A percentile compares a stretch with the other conserved stretches of the same genome.
Conservation (phyloP, 805 yeast genomes). For the Nematodospora valgi region DNA sequence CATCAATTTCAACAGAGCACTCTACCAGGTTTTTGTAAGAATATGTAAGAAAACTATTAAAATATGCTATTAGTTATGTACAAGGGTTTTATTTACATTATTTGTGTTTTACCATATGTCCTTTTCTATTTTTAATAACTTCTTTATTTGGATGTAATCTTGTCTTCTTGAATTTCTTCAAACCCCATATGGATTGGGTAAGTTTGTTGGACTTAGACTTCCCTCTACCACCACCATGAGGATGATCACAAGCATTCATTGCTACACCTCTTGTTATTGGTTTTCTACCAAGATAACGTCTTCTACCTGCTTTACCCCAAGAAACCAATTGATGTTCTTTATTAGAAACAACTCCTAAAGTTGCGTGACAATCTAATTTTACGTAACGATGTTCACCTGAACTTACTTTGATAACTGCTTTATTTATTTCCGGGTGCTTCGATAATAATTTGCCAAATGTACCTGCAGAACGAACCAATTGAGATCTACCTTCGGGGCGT, state of each 20-base stretch:
- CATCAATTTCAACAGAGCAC: constrained; percentile 2
- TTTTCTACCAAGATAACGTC: constrained; percentile 87
- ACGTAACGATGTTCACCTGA: constrained; percentile 94
- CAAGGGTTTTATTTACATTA: constrained; percentile 4
- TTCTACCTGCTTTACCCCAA: constrained; percentile 96
- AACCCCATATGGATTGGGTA: constrained; percentile 96
- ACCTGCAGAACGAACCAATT: constrained; percentile 92
- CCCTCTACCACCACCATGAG: constrained; percentile 99
- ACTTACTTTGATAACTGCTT: constrained; percentile 77
- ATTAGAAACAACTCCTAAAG: constrained; percentile 90
- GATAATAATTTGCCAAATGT: constrained; percentile 85
- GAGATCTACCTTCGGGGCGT: constrained; percentile 68
- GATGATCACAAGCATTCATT: constrained; percentile 96
- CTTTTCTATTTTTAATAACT: constrained; percentile 59
- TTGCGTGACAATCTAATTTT: constrained; percentile 82
- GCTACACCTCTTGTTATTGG: constrained; percentile 98
- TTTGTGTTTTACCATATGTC: constrained; percentile 6
- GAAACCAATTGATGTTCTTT: constrained; percentile 85
- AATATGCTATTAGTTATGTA: constrained; percentile 6
- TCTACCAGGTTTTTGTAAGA: constrained; percentile 8
- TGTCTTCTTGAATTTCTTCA: constrained; percentile 90
- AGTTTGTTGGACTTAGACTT: constrained; percentile 94
- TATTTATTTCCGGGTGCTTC: constrained; percentile 64
- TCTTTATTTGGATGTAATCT: constrained; percentile 35
- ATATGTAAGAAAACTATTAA: no score